Evolutionary conservation across 2,329 filamentous ascomycete species (phyloP), one percentile per base, ranked within the genome.

Genomic region (Aspergillus flavus): DNA sequence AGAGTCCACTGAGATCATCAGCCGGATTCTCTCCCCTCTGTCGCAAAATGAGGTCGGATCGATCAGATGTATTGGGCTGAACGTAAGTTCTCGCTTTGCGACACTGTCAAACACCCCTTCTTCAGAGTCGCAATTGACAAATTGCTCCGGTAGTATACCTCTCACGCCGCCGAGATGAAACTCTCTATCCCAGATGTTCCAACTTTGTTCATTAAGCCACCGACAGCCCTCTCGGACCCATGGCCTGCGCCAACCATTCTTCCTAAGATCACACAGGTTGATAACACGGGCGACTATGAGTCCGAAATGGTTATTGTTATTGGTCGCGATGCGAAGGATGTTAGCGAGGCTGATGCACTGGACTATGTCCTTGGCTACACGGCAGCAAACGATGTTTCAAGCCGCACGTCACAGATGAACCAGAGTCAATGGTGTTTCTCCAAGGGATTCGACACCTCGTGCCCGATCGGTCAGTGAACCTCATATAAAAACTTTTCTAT

Each of bases 321-420:
- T 50, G 84, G 84, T 36, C 80, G 75, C 73, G 81, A 79, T 39
- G 79, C 79, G 45, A 84, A 83, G 68, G 86, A 89, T 66, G 85
- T 88, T 11, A 77, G 80, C 53, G 85, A 87, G 67, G 80, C 78
- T 0, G 82, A 88, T 32, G 86, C 86, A 6, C 71, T 86, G 57
- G 81, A 84, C 66, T 87, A 89, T 68, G 81, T 90, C 5, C 82
- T 90, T 2, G 87, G 88, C 32, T 90, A 90, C 72, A 87, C 86
- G 0, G 82, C 83, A 26, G 82, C 83, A 69, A 90, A 90, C 75
- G 87, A 90, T 70, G 83, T 90, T 7, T 88, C 86, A 2, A 85
- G 84, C 64, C 83, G 87, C 4, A 83, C 84, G 57, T 80, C 80
- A 59, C 87, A 89, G 76, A 80, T 84, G 68, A 78, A 80, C 26